Conservation (phyloP, 305 asterid species). For the Euphrasia arctica region DNA sequence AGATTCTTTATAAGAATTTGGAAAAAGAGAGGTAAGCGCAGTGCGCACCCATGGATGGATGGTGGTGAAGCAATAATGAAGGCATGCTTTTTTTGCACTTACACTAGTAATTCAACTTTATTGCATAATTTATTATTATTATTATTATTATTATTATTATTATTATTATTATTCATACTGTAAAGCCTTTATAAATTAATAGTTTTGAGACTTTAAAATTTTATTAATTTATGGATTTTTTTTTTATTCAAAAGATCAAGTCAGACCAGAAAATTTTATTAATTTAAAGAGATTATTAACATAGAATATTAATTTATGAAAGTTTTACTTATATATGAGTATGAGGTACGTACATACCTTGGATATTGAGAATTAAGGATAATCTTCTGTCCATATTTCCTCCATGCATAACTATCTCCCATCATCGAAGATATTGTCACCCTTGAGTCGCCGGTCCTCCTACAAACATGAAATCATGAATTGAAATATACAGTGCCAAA, state of each 20-base stretch:
- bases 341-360: constrained; percentile 34
- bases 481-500: neutral
- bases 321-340: neutral
- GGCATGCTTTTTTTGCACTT: neutral
- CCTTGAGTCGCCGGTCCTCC: constrained; percentile 44
- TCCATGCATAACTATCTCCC: constrained; percentile 65
- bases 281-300: too few species aligned
- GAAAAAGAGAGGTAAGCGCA: neutral
- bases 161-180: too few species aligned
- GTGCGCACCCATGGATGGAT: too few species aligned
- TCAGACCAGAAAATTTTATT: too few species aligned
- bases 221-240: too few species aligned
- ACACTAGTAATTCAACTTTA: neutral
- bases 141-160: too few species aligned
- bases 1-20: too few species aligned
- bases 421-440: constrained; percentile 24
- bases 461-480: constrained; percentile 20
- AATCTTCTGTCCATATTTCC: constrained; percentile 74
- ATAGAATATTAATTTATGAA: too few species aligned
- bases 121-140: neutral
- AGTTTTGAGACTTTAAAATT: too few species aligned
- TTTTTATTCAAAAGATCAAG: too few species aligned
- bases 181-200: too few species aligned
- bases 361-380: constrained; percentile 47
- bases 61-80: neutral